A percentile compares a stretch with the other conserved stretches of the same genome.
phyloP scores from a whole-genome alignment of 345 rosid species.

The Populus alba region DNA sequence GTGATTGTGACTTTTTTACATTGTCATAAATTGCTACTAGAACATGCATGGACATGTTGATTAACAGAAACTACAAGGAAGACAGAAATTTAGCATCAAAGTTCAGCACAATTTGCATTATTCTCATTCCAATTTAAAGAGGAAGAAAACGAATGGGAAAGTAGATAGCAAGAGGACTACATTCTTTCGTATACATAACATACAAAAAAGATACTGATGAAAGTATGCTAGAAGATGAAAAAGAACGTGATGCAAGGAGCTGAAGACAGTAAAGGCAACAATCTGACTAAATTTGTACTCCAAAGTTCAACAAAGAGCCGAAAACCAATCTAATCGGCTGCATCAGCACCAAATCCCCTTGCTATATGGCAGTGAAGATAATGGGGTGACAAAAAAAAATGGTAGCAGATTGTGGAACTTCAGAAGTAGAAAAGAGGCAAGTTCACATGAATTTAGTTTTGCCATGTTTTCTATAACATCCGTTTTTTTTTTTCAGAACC shows the following conservation, averaged over 20 bases:
- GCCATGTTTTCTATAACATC: neutral
- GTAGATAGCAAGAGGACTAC: neutral
- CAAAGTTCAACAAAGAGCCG: neutral
- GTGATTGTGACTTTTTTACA: constrained; percentile 5
- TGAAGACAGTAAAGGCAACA: neutral
- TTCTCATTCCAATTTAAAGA: neutral
- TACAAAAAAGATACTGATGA: neutral
- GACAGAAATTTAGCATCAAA: neutral
- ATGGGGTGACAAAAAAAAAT: neutral
- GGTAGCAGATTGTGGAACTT: neutral
- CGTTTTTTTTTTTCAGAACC: neutral
- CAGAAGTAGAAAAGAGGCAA: neutral
- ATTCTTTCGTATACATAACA: neutral
- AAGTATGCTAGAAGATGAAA: neutral
- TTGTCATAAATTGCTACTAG: neutral
- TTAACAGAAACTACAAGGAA: neutral
- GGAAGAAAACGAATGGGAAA: neutral
- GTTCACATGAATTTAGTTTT: neutral
- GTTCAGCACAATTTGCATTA: neutral
- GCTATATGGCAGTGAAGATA: neutral
- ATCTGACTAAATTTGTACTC: neutral
- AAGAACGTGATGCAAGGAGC: neutral
- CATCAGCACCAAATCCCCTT: neutral
- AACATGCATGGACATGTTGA: neutral
- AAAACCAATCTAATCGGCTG: neutral